Evolutionary conservation across 1,284 basidiomycete genomes (phyloP), one percentile per base, ranked within the genome.

Genomic region (Dichomitus squalens): DNA sequence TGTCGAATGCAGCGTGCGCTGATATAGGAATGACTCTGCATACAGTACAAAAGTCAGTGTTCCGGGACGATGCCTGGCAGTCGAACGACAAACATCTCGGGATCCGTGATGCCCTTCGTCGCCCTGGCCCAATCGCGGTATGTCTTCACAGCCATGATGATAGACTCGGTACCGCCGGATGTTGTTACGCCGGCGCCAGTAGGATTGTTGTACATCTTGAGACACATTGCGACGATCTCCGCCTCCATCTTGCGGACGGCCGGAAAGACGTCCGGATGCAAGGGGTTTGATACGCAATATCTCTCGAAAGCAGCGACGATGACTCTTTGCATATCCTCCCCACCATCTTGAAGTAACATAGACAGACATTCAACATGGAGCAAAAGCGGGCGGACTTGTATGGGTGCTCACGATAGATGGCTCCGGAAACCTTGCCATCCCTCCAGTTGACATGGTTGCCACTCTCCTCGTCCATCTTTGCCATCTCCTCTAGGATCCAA

Each of bases 171-270:
- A 2, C 97, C 96, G 20, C 96, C 96, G 0, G 91, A 92, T 0
- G 96, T 98, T 67, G 95, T 98, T 1, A 89, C 89, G 12, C 96
- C 96, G 2, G 93, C 94, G 8, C 91, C 92, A 46, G 83, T 77
- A 1, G 92, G 90, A 62, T 91, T 88, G 70, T 94, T 90, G 78
- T 92, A 97, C 77, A 96, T 81, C 57, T 84, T 82, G 46, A 98
- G 79, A 63, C 91, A 92, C 92, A 98, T 98, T n/a, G 91, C 80
- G 41, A 99, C 94, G 44, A 98, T 85, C 71, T 98, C 96, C 7
- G 95, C 91, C 71, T 99, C 96, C 96, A 99, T 99, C 76, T 97
- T 96, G 50, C 96, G 83, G 5, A 98, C 79, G 0, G 92, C 90
- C 0, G 96, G 96, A 77, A 99, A 98, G 34, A 97, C 89, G 61